These are phyloP conservation scores for Neoboletus subvelutipes DNA, from an alignment of 768 basidiomycete species.

Conservation along the genomic window DNA sequence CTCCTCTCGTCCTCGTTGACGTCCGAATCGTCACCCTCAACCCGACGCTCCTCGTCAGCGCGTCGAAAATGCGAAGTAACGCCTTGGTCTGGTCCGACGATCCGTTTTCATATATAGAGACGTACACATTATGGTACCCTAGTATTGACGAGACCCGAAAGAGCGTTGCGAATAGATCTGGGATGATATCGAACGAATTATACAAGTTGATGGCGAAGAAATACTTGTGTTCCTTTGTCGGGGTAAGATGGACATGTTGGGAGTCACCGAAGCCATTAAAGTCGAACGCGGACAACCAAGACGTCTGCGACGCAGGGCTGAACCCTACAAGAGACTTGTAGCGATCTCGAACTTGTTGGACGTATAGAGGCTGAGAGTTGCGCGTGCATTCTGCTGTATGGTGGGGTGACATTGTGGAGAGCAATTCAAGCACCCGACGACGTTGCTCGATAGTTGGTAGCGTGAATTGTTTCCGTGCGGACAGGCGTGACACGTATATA, in stretches of 20 bases:
- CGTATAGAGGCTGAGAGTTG: constrained; percentile 79
- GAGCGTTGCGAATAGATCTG: constrained; percentile 94
- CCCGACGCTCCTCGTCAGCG: constrained; percentile 85
- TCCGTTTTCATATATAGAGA: constrained; percentile 99
- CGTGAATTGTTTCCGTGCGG: constrained; percentile 61
- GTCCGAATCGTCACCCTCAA: constrained; percentile 92
- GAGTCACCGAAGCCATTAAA: constrained; percentile 41
- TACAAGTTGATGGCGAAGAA: constrained; percentile 99
- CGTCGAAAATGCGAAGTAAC: constrained; percentile 91
- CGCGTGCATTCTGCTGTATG: constrained; percentile 93
- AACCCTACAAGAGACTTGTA: constrained; percentile 85
- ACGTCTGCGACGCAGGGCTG: constrained; percentile 51
- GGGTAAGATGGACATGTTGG: constrained; percentile 37
- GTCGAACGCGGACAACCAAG: constrained; percentile 64
- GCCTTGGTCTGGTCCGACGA: constrained; percentile 99
- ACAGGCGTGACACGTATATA: constrained; percentile 45
- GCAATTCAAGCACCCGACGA: constrained; percentile 77
- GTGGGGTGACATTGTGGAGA: constrained; percentile 85
- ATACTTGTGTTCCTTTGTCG: constrained; percentile 85
- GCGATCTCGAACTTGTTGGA: constrained; percentile 79
- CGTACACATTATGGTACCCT: constrained; percentile 97
- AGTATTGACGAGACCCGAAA: constrained; percentile 91
- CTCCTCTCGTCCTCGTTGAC: constrained; percentile 87
- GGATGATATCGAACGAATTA: constrained; percentile 98
- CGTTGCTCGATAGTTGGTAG: constrained; percentile 85